These are phyloP conservation scores for Phaseolus lunatus DNA, from an alignment of 306 rosid genomes.

Conservation along the genomic window DNA sequence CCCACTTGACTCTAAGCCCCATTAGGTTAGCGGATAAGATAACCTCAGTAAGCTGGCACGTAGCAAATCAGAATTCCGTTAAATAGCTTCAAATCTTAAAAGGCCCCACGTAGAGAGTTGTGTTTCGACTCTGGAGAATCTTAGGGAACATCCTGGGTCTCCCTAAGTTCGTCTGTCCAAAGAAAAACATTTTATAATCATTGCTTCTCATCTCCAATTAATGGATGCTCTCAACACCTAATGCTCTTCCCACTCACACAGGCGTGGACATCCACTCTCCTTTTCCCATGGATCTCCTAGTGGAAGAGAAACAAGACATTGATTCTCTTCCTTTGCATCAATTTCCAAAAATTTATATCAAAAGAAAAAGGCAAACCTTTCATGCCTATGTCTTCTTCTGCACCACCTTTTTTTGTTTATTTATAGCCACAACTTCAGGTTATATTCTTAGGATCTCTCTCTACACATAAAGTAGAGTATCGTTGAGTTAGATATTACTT, in stretches of 20 bases:
- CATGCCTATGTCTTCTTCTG: slow-evolving; percentile 47
- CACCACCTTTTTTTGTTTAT: slow-evolving; percentile 40
- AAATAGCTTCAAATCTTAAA: not conserved
- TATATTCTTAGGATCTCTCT: slow-evolving; percentile 50
- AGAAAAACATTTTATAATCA: slow-evolving; percentile 52
- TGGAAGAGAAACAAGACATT: slow-evolving; percentile 49
- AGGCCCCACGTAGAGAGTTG: slow-evolving; percentile 27
- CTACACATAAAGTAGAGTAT: not conserved
- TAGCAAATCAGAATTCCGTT: slow-evolving; percentile 23
- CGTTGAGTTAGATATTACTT: too few relatives aligned
- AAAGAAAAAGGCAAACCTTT: slow-evolving; percentile 14
- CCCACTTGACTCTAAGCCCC: slow-evolving; percentile 22
- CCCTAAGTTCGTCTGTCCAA: slow-evolving; percentile 24
- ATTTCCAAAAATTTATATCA: not conserved
- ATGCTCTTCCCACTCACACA: slow-evolving; percentile 67
- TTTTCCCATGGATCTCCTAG: slow-evolving; percentile 54
- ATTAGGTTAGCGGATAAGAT: slow-evolving; percentile 29
- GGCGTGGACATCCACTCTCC: slow-evolving; percentile 50
- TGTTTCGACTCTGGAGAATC: slow-evolving; percentile 43
- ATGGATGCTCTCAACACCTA: slow-evolving; percentile 57
- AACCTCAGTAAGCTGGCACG: slow-evolving; percentile 26
- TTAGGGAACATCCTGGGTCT: slow-evolving; percentile 41
- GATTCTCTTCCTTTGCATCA: slow-evolving; percentile 54
- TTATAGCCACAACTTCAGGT: slow-evolving; percentile 53
- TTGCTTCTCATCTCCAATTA: slow-evolving; percentile 49